phyloP scores from a whole-genome alignment of 176 grass and related monocot genomes.

The Oryza officinalis region DNA sequence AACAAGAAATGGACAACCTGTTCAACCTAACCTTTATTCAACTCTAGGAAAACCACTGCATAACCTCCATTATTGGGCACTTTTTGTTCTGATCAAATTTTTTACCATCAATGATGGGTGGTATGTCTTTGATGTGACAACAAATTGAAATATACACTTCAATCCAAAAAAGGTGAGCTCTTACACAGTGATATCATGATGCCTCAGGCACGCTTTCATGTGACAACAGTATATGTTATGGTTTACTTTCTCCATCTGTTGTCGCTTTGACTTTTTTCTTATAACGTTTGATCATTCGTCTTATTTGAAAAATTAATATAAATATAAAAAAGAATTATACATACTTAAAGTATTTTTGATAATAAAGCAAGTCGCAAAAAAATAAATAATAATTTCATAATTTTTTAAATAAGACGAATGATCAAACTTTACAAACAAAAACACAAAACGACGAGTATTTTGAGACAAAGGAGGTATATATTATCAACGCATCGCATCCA shows the following conservation, averaged over 20 bases:
- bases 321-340: no score
- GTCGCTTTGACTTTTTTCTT: no score
- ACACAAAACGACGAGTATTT: no score
- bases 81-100: not conserved
- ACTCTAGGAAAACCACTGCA: slow-evolving; percentile 1
- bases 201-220: not conserved
- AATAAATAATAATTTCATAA: no score
- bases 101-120: not conserved
- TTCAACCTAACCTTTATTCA: not conserved
- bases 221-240: not conserved
- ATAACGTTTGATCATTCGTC: no score
- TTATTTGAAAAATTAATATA: no score
- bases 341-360: no score
- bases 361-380: no score
- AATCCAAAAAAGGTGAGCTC: not conserved
- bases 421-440: no score
- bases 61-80: slow-evolving; percentile 22
- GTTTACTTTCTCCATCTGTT: no score
- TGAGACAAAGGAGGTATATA: no score
- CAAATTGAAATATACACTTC: slow-evolving; percentile 18
- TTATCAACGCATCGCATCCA: not conserved
- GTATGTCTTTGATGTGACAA: slow-evolving; percentile 34
- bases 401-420: no score
- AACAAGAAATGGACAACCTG: not conserved
- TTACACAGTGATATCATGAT: not conserved